Conservation (phyloP, 495 filamentous ascomycete species). For the Penicillium samsonianum region DNA sequence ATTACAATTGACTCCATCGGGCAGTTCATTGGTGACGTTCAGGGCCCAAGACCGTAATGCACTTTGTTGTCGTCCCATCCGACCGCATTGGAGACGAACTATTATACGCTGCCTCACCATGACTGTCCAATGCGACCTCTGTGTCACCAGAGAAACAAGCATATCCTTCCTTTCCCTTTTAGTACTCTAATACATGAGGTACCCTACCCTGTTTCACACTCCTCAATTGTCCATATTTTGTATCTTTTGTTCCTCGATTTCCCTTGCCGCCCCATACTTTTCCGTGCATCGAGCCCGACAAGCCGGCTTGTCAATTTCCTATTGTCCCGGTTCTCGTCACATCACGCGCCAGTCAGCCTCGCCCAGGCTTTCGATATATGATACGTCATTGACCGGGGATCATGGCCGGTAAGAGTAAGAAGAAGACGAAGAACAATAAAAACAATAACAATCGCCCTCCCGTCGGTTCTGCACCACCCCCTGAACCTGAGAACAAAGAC, state of each 20-base stretch:
- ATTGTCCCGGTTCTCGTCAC: conserved; percentile 34
- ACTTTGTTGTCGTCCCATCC: conserved; percentile 32
- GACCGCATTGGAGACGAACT: conserved; percentile 35
- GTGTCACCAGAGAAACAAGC: conserved; percentile 29
- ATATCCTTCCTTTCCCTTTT: conserved; percentile 33
- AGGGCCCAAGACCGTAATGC: conserved; percentile 33
- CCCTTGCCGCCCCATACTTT: conserved; percentile 23
- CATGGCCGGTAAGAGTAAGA: conserved; percentile 38
- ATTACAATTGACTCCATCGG: conserved; percentile 36
- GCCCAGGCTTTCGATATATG: conserved; percentile 29
- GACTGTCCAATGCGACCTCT: conserved; percentile 29
- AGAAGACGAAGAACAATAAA: conserved; percentile 42
- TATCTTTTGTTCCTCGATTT: conserved; percentile 18
- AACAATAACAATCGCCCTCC: conserved; percentile 35
- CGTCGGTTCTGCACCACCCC: conserved; percentile 30
- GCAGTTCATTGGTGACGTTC: conserved; percentile 44
- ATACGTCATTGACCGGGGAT: conserved; percentile 39
- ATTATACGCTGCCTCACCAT: conserved; percentile 49
- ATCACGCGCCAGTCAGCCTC: conserved; percentile 29
- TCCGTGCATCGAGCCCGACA: conserved; percentile 34
- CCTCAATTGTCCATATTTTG: conserved; percentile 32
- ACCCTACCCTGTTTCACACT: conserved; percentile 30
- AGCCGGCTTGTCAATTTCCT: conserved; percentile 32
- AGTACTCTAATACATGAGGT: conserved; percentile 36
- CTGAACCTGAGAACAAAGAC: conserved; percentile 22